Conservation (phyloP, 768 basidiomycete species). For the Leucocoprinus birnbaumii region DNA sequence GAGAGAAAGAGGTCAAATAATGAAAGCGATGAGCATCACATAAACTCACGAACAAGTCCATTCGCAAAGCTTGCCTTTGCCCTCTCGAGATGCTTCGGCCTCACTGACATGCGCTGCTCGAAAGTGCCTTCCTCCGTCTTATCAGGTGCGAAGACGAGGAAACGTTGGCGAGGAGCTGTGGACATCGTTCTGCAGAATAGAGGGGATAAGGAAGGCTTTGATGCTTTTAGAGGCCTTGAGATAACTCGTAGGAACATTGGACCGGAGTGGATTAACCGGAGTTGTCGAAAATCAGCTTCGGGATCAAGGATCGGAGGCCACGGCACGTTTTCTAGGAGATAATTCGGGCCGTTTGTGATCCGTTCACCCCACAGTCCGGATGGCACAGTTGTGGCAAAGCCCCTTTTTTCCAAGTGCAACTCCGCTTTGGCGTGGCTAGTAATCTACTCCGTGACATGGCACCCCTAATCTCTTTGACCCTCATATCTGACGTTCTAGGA, state of each 20-base stretch:
- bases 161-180: conserved; percentile 21
- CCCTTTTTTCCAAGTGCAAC: too few relatives aligned
- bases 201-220: not conserved
- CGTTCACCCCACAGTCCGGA: not conserved
- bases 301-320: too few relatives aligned
- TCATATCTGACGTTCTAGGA: not conserved
- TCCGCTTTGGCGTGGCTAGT: too few relatives aligned
- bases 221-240: not conserved
- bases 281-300: not conserved
- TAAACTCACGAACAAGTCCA: conserved; percentile 50
- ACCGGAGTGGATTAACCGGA: too few relatives aligned
- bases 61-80: conserved; percentile 37
- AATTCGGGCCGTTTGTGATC: not conserved
- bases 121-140: conserved; percentile 56
- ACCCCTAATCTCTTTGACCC: too few relatives aligned
- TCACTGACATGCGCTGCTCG: conserved; percentile 53
- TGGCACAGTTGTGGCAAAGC: too few relatives aligned
- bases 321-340: not conserved
- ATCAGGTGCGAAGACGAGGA: conserved; percentile 66
- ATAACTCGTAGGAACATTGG: not conserved
- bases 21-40: not conserved
- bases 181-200: conserved; percentile 3
- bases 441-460: too few relatives aligned
- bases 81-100: conserved; percentile 46
- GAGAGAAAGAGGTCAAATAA: not conserved